Evolutionary conservation across 768 basidiomycete species (phyloP).

Genomic region (Psilocybe sp.): DNA sequence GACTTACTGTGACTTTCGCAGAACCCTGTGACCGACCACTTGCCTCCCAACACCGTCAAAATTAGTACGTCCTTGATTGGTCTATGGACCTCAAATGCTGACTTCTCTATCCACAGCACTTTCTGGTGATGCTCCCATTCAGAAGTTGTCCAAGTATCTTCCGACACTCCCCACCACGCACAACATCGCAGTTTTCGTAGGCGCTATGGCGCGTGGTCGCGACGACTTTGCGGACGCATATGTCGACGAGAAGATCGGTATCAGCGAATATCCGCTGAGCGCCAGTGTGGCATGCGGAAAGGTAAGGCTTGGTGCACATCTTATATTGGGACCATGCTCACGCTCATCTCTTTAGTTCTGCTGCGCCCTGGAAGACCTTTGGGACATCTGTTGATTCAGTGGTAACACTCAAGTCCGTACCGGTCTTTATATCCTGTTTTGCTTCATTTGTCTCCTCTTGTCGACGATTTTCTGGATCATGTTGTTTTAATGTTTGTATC

Average conservation of each 20-base stretch:
- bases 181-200: constrained; percentile 91
- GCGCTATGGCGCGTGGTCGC: constrained; percentile 95
- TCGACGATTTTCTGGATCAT: neutral
- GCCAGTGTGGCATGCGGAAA: constrained; percentile 97
- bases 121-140: constrained; percentile 85
- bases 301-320: constrained; percentile 45
- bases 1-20: constrained; percentile 25
- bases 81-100: neutral
- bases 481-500: constrained; percentile 2
- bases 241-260: constrained; percentile 95
- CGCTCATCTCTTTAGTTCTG: constrained; percentile 59
- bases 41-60: constrained; percentile 94
- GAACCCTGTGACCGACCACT: constrained; percentile 94
- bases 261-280: constrained; percentile 90
- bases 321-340: neutral
- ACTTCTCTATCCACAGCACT: constrained; percentile 51
- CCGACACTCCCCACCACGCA: constrained; percentile 85
- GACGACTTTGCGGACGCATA: constrained; percentile 96
- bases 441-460: neutral
- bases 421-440: neutral
- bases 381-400: constrained; percentile 75
- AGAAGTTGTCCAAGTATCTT: constrained; percentile 80
- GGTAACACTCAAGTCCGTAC: neutral
- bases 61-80: constrained; percentile 60
- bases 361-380: constrained; percentile 89